Percentiles rank a stretch among this genome's conserved stretches.
Conservation (phyloP, 2,329 filamentous ascomycete species). For the Leptosphaerulina australis region DNA sequence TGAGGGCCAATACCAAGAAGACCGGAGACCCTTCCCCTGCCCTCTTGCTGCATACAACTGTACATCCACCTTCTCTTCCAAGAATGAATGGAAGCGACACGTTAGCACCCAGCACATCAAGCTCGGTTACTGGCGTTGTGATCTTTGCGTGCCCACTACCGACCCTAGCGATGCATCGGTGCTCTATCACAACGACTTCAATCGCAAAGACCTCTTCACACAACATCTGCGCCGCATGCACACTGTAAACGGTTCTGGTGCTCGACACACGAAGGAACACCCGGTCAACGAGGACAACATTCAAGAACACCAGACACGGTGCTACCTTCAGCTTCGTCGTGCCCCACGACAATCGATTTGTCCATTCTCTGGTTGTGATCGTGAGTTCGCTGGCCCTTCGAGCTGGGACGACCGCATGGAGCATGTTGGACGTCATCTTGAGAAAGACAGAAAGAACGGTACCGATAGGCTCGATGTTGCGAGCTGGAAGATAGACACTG, state of each 20-base stretch:
- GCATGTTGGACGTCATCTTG: conserved; percentile 82
- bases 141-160: conserved; percentile 59
- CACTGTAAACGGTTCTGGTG: conserved; percentile 52
- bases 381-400: conserved; percentile 65
- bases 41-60: conserved; percentile 82
- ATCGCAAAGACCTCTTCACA: conserved; percentile 89
- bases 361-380: conserved; percentile 63
- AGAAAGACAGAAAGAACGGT: conserved; percentile 55
- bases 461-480: conserved; percentile 22
- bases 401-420: conserved; percentile 87
- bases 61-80: conserved; percentile 71
- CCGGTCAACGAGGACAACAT: conserved; percentile 59
- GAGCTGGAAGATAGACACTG: conserved; percentile 37
- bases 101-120: conserved; percentile 79
- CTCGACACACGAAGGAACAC: conserved; percentile 53
- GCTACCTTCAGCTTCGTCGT: conserved; percentile 65
- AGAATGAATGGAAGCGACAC: conserved; percentile 97
- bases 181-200: conserved; percentile 69
- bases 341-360: conserved; percentile 68
- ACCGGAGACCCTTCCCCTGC: conserved; percentile 69
- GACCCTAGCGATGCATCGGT: conserved; percentile 38
- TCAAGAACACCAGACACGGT: conserved; percentile 62
- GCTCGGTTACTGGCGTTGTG: conserved; percentile 76
- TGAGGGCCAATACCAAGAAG: conserved; percentile 22
- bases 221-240: conserved; percentile 92